phyloP scores from a whole-genome alignment of 352 stramenopile species.

The Phytophthora citricola region DNA sequence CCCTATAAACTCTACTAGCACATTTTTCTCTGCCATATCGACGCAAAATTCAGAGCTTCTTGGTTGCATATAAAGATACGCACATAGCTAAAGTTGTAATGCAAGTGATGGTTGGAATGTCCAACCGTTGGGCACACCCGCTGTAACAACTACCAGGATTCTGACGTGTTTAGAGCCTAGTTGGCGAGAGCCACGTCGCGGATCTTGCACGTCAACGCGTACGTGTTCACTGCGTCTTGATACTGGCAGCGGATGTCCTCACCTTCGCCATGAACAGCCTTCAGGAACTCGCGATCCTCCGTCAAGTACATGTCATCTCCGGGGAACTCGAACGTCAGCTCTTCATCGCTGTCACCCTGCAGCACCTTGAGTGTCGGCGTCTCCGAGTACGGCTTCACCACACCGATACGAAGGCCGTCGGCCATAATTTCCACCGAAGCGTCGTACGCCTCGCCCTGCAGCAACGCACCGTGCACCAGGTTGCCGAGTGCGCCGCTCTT shows the following conservation, averaged over 20 bases:
- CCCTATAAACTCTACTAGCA: neutral
- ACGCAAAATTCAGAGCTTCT: too few relatives aligned
- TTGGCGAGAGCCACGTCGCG: slow-evolving; percentile 39
- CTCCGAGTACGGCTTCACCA: slow-evolving; percentile 51
- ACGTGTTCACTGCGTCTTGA: slow-evolving; percentile 42
- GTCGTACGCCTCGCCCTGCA: slow-evolving; percentile 43
- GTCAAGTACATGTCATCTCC: slow-evolving; percentile 54
- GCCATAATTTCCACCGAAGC: slow-evolving; percentile 46
- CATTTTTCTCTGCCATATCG: neutral
- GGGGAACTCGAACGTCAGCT: slow-evolving; percentile 40
- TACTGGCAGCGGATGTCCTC: slow-evolving; percentile 41
- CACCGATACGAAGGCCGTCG: slow-evolving; percentile 40
- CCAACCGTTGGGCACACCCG: slow-evolving; percentile 3
- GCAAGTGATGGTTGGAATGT: neutral
- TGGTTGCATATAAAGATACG: too few relatives aligned
- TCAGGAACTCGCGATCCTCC: slow-evolving; percentile 44
- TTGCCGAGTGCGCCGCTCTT: slow-evolving; percentile 42
- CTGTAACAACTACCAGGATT: neutral
- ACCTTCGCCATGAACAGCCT: slow-evolving; percentile 33
- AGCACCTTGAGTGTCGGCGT: slow-evolving; percentile 42
- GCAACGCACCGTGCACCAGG: slow-evolving; percentile 42
- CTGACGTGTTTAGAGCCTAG: slow-evolving; percentile 8
- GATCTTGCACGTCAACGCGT: slow-evolving; percentile 54
- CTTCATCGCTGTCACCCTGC: slow-evolving; percentile 35
- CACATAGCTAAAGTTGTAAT: neutral